Percentiles rank a stretch among this genome's conserved stretches.
Conservation (phyloP, 306 rosid species). For the Fagus sylvatica region DNA sequence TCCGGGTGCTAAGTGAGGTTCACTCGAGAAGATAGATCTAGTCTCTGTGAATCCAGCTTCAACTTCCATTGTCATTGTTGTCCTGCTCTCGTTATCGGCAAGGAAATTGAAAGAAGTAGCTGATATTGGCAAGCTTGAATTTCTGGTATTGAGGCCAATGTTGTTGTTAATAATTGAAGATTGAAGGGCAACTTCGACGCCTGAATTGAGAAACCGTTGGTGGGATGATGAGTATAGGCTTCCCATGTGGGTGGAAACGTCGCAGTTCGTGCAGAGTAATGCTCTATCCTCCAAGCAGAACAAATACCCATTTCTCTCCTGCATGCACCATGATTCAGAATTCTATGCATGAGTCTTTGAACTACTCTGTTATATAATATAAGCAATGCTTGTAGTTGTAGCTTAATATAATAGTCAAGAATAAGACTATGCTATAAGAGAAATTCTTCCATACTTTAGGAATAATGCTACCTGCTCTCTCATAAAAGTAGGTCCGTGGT, state of each 20-base stretch:
- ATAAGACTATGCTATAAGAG: too few species aligned
- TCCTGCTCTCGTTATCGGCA: background rate
- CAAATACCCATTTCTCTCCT: background rate
- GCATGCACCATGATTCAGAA: background rate
- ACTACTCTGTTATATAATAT: too few species aligned
- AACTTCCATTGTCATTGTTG: background rate
- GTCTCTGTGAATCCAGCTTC: conserved; percentile 1
- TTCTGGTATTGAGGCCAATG: background rate
- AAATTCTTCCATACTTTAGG: too few species aligned
- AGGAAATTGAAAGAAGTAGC: background rate
- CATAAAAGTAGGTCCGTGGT: too few species aligned
- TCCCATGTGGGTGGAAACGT: conserved; percentile 1
- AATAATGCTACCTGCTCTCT: too few species aligned
- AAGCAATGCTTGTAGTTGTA: too few species aligned
- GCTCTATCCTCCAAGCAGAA: conserved; percentile 3
- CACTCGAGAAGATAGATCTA: background rate
- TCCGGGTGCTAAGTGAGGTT: background rate
- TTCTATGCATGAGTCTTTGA: background rate
- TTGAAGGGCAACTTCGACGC: background rate
- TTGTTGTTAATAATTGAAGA: background rate
- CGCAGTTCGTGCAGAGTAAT: background rate
- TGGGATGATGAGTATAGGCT: background rate
- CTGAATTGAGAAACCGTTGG: background rate
- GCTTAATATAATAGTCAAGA: too few species aligned
- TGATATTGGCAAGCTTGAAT: background rate